Percentiles rank a stretch among this genome's conserved stretches.
These are phyloP conservation scores for Eucalyptus sp. DNA, from an alignment of 345 rosid genomes.

Conservation along the genomic window DNA sequence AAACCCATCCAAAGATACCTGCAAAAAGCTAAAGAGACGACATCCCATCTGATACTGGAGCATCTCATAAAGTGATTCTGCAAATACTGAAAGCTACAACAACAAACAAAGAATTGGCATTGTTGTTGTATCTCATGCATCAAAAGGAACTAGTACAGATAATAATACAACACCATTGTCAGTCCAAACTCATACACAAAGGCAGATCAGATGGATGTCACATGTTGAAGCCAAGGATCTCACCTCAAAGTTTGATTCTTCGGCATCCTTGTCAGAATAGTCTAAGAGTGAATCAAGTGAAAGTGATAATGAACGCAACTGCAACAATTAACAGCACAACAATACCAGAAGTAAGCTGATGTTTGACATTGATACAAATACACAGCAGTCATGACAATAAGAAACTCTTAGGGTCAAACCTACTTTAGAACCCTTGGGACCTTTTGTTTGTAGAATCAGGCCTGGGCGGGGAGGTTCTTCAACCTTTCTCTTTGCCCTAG, in stretches of 20 bases:
- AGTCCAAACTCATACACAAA: background rate
- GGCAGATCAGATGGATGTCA: background rate
- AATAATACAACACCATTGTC: background rate
- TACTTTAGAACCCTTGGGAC: constrained; percentile 62
- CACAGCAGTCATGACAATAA: background rate
- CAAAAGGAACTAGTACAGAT: background rate
- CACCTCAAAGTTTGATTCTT: constrained; percentile 96
- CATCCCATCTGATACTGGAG: constrained; percentile 94
- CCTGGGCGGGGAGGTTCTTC: constrained; percentile 90
- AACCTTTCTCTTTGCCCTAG: constrained; percentile 54
- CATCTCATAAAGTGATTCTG: constrained; percentile 85
- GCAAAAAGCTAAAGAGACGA: constrained; percentile 65
- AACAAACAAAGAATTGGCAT: background rate
- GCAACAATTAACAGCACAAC: constrained; percentile 1
- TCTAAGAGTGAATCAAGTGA: constrained; percentile 92
- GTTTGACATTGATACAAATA: background rate
- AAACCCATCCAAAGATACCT: constrained; percentile 28
- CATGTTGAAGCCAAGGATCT: background rate
- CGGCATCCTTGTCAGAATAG: constrained; percentile 79
- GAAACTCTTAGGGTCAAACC: constrained; percentile 1
- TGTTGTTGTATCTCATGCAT: background rate
- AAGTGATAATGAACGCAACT: constrained; percentile 71
- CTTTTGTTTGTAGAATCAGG: constrained; percentile 50
- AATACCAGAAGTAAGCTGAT: background rate
- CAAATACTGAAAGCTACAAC: constrained; percentile 86